These are phyloP conservation scores for Sambucus nigra DNA, from an alignment of 129 eudicot genomes.

Conservation along the genomic window DNA sequence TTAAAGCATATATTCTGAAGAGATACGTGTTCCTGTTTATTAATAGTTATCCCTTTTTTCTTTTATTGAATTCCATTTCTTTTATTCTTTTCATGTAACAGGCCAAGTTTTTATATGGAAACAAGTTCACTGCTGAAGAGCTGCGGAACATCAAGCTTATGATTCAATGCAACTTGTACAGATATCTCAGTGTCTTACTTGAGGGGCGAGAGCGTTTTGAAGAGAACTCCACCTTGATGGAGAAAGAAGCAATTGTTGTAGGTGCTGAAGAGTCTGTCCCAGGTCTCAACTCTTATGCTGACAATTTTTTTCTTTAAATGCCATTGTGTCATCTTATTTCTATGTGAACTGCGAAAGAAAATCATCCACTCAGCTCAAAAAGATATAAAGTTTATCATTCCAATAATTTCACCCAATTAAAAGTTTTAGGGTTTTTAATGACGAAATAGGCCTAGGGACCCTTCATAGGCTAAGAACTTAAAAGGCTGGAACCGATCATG, in stretches of 20 bases:
- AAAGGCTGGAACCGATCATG: no score
- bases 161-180: slow-evolving; percentile 47
- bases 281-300: slow-evolving; percentile 10
- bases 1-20: no score
- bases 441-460: no score
- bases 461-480: no score
- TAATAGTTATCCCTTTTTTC: no score
- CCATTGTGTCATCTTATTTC: no score
- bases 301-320: background rate
- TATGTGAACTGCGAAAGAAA: no score
- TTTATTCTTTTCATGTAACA: slow-evolving; percentile 14
- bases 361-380: no score
- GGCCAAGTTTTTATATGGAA: slow-evolving; percentile 37
- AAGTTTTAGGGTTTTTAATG: no score
- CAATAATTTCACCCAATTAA: no score
- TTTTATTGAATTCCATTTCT: background rate
- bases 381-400: no score
- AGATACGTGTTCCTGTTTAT: no score
- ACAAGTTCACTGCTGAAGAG: slow-evolving; percentile 34
- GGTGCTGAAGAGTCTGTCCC: slow-evolving; percentile 11
- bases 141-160: slow-evolving; percentile 37
- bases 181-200: slow-evolving; percentile 41
- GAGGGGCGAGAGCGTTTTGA: slow-evolving; percentile 57
- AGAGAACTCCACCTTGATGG: slow-evolving; percentile 31
- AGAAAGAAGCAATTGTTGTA: slow-evolving; percentile 4